Base-by-base conservation (phyloP, 2,329 filamentous ascomycete genomes). In the Phoma sp. region DNA sequence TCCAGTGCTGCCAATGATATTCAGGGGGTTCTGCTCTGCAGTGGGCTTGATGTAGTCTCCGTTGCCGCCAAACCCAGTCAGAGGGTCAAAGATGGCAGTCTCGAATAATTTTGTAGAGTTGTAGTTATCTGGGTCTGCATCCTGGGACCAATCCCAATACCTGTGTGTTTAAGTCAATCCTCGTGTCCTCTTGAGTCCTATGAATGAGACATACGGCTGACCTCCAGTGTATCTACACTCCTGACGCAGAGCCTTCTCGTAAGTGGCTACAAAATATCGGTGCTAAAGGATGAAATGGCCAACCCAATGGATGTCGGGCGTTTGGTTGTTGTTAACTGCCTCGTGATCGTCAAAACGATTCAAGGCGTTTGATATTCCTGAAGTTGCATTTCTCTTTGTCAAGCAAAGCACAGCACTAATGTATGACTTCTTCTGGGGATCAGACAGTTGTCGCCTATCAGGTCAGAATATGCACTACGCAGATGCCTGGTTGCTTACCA, bases 21-120 rank as follows among this genome's bases (percentile, higher is more conserved):
- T 61, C 25, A 67, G 47, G 0, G 51, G 59, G 25, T 68, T 67
- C 32, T 64, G 63, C 45, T 68, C 64, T 10, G 66, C 38, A 4
- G 67, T 65, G 4, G 58, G 52, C 4, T 52, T 55, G 0, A 71
- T 57, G 27, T 67, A 73, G 40, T 61, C 55, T 9, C 75, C 70
- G 45, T 73, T 73, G 9, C 72, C 66, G 13, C 74, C 71, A 50
- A 77, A 77, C 9, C 72, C 69, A 3, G 51, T 51, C 8, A 43
- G 3, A 1, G 62, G 47, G 25, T 64, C 47, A 50, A 67, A 71
- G 36, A 71, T 52, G 4, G 41, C 52, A 1, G 58, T 50, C 0
- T 64, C 39, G 51, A 57, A 64, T 9, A 55, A 30, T 7, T 33
- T 39, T 2, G 55, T 67, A 1, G 58, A 65, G 4, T 40, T 57